phyloP scores from a whole-genome alignment of 1,284 basidiomycete genomes.

The Leccinum griseonigrum region DNA sequence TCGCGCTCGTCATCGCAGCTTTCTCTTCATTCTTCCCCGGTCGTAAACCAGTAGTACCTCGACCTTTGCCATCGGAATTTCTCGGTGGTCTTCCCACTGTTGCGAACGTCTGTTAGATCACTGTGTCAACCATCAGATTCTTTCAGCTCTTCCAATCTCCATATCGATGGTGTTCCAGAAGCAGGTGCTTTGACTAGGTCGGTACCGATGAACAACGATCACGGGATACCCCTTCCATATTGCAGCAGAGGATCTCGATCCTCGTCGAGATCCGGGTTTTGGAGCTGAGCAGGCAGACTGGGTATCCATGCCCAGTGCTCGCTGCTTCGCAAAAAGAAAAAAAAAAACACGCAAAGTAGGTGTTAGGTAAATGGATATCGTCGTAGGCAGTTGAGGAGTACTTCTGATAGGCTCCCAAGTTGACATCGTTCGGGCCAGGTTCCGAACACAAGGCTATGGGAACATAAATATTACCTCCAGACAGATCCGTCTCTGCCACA shows the following conservation, averaged over 20 bases:
- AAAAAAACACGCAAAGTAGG: too few species aligned
- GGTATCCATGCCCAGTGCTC: too few species aligned
- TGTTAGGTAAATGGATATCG: too few species aligned
- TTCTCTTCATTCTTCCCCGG: neutral
- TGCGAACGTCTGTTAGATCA: neutral
- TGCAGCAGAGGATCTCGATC: neutral
- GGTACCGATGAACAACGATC: neutral
- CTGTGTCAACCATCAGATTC: neutral
- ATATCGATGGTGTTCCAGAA: neutral
- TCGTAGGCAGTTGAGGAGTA: too few species aligned
- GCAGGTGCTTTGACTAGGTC: neutral
- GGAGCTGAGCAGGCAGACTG: too few species aligned
- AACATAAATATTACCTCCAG: too few species aligned
- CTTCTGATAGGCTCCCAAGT: too few species aligned
- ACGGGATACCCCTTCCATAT: neutral
- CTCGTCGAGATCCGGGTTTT: neutral
- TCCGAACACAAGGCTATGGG: too few species aligned
- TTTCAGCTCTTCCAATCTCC: neutral
- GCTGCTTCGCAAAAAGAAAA: too few species aligned
- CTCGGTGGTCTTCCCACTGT: neutral
- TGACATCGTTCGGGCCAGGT: too few species aligned
- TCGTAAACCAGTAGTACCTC: neutral
- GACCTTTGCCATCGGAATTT: slow-evolving; percentile 1
- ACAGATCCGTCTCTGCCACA: too few species aligned
- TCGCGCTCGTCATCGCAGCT: too few species aligned